Evolutionary conservation across 345 rosid genomes (phyloP).

Genomic region (Jatropha curcas): DNA sequence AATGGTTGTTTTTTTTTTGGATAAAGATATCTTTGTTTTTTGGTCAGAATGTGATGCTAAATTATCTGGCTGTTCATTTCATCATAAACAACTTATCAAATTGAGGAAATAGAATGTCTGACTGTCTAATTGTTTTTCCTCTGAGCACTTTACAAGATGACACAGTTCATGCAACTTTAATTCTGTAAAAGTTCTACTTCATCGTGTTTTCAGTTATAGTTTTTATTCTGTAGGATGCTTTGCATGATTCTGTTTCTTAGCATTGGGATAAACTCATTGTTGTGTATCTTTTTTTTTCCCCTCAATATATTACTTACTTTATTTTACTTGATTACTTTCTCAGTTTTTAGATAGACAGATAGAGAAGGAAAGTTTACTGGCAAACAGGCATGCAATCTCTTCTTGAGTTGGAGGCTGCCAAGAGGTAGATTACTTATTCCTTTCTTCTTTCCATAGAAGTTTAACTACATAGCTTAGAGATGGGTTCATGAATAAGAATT

Average conservation of each 20-base stretch:
- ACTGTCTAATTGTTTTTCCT: neutral
- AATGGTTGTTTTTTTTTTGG: neutral
- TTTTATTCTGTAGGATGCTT: neutral
- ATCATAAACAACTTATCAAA: neutral
- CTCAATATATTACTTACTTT: neutral
- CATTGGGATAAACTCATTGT: neutral
- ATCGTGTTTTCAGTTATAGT: neutral
- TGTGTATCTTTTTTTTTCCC: neutral
- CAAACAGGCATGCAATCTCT: no score
- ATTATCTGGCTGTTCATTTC: neutral
- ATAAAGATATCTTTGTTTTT: neutral
- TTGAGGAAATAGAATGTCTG: neutral
- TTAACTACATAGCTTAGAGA: no score
- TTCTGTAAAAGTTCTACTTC: neutral
- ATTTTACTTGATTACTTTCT: no score
- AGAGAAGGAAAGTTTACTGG: no score
- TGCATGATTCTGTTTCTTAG: neutral
- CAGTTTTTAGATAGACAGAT: no score
- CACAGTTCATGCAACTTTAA: neutral
- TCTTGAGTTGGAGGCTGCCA: no score
- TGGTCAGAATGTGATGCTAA: neutral
- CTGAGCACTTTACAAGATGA: neutral
- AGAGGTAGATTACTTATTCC: no score
- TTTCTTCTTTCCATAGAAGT: no score
- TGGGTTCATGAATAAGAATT: no score